Evolutionary conservation across 1,284 basidiomycete species (phyloP), one percentile per base, ranked within the genome.

Genomic region (Trametes hirsuta): DNA sequence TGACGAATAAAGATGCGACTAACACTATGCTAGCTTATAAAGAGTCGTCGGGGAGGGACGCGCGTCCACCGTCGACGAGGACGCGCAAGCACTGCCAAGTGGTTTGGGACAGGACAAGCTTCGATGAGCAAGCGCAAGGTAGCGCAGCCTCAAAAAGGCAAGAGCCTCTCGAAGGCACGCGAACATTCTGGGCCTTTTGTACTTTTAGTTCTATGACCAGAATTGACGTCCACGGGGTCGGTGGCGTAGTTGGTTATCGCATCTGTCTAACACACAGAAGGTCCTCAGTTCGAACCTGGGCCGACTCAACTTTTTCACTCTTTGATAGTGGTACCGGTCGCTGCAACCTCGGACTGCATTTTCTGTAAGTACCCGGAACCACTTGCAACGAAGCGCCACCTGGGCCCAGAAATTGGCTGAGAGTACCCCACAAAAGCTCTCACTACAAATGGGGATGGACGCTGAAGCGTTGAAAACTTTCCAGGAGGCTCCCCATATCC

Each of bases 211-310:
- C 5, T 5, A 30, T 8, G 8, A 30, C 30, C 8, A 30, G 30
- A 30, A 30, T 8, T 5, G 8, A 30, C 30, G 11, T 22, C 6
- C 39, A 48, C 35, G 6, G 69, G 69, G 66, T 68, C 68, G 69
- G 63, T 88, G 85, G 85, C 86, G 86, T 88, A 88, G 86, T 86
- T 88, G 86, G 86, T 88, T 86, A 86, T 85, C 84, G 84, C 84
- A 85, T 85, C 84, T 85, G 84, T 85, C 83, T 85, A 84, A 84
- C 82, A 84, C 61, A 66, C 64, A 66, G 64, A 66, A 66, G 64
- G 63, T 64, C 63, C 59, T 64, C 63, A 64, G 63, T 64, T 64
- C 63, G 63, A 64, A 36, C 63, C 63, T 64, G 63, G 59, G 59
- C 56, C 61, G 63, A 64, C 63, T 64, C 63, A 61, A 47, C 18